Conservation (phyloP, 2,329 filamentous ascomycete species). For the Didymella keratinophila region DNA sequence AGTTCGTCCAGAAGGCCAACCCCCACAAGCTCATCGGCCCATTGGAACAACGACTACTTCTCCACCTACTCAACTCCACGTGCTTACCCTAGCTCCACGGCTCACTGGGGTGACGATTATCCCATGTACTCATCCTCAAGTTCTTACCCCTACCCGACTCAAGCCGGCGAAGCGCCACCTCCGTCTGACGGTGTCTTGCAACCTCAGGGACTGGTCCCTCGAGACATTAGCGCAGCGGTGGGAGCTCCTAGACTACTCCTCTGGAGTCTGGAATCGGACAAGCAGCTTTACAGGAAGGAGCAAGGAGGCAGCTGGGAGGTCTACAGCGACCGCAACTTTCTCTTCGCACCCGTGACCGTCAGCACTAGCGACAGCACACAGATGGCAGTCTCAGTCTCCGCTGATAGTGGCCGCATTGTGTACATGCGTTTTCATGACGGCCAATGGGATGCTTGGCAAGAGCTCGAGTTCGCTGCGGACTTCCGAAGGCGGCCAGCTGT, state of each 20-base stretch:
- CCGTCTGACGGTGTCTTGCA: background rate
- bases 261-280: conserved; percentile 8
- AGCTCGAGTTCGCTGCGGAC: conserved; percentile 4
- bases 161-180: background rate
- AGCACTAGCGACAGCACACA: conserved; percentile 5
- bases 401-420: conserved; percentile 14
- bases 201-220: conserved; percentile 1
- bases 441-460: conserved; percentile 19
- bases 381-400: conserved; percentile 18
- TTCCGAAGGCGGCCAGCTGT: conserved; percentile 12
- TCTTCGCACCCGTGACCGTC: conserved; percentile 17
- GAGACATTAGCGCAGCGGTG: conserved; percentile 7
- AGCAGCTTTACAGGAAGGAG: background rate
- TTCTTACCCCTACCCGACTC: background rate
- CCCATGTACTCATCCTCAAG: background rate
- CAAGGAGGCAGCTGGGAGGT: conserved; percentile 6
- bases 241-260: conserved; percentile 1
- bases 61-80: background rate
- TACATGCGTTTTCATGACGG: conserved; percentile 14
- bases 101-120: background rate
- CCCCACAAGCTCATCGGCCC: background rate
- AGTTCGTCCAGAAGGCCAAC: background rate
- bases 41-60: background rate
- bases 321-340: conserved; percentile 11
- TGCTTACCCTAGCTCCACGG: background rate